Evolutionary conservation across 768 basidiomycete genomes (phyloP), one percentile per base, ranked within the genome.

Genomic region (Trametes elegans): DNA sequence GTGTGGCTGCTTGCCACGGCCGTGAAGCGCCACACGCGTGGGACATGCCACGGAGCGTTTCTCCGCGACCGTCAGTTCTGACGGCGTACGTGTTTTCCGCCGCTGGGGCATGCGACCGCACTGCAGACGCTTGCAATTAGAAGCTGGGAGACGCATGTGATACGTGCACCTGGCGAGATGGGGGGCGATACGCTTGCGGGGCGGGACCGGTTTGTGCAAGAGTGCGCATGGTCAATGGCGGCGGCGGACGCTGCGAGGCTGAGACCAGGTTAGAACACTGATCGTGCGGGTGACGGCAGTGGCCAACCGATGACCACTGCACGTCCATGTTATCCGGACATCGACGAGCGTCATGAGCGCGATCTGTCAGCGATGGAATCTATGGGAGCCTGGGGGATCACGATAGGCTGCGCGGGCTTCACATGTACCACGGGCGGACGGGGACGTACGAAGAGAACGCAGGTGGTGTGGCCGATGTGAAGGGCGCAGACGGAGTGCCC

Each of bases 321-420:
- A 31, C 34, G 31, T 29, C 40, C 38, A 19, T 34, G 49, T 42
- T 53, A 53, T 58, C 57, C 51, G 51, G 57, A 34, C 32, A 58
- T 58, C 57, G 24, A 58, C 51, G 51, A 44, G 23, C 11, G 19
- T 28, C 31, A 14, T 10, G 34, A 27, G 14, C 29, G 39, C n/a
- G 5, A 27, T 14, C 49, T 41, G 49, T 34, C 38, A 23, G 19
- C 19, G 28, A 44, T 19, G 16, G 19, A 23, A 44, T 32, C 19
- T 29, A 44, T 19, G 16, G 19, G 28, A 44, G 42, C 18, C 11
- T 44, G 41, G 26, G 34, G 28, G 23, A 51, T 41, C 28, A 14
- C 31, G 24, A 40, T 24, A 16, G 49, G n/a, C n/a, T 43, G 29
- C 3, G 49, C 29, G 23, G 40, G 19, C 11, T 51, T 51, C 49